A percentile compares a stretch with the other conserved stretches of the same genome.
Evolutionary conservation across 179 eudicot species (phyloP).

Genomic region (Silene vulgaris): DNA sequence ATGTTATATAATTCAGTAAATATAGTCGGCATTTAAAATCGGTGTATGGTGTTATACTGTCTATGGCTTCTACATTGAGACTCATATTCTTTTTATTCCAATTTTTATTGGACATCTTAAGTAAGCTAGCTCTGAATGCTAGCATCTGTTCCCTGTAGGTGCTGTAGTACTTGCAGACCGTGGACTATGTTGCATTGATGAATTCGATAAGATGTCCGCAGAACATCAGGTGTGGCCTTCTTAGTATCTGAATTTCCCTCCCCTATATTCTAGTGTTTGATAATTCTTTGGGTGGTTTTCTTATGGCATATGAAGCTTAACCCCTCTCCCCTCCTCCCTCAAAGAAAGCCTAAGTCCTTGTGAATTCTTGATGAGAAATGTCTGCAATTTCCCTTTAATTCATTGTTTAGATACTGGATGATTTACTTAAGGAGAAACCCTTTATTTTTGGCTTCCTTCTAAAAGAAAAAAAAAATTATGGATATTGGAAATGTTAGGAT

Average conservation of each 20-base stretch:
- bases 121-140: slow-evolving; percentile 13
- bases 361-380: too few species aligned
- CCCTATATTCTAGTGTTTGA: background rate
- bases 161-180: slow-evolving; percentile 99
- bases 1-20: background rate
- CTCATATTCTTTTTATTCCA: background rate
- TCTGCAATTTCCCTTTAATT: background rate
- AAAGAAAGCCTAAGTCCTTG: background rate
- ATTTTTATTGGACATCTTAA: background rate
- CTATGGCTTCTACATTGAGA: background rate
- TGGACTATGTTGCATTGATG: slow-evolving; percentile 95
- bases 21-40: background rate
- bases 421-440: background rate
- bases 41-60: background rate
- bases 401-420: background rate
- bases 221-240: slow-evolving; percentile 68
- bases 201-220: slow-evolving; percentile 98
- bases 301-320: background rate
- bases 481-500: background rate
- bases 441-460: background rate
- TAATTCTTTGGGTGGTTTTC: too few species aligned
- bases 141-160: slow-evolving; percentile 44
- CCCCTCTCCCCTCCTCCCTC: background rate
- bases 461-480: background rate
- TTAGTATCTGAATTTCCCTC: background rate